phyloP scores from a whole-genome alignment of 2,329 filamentous ascomycete genomes.

The Piedraia hortae region DNA sequence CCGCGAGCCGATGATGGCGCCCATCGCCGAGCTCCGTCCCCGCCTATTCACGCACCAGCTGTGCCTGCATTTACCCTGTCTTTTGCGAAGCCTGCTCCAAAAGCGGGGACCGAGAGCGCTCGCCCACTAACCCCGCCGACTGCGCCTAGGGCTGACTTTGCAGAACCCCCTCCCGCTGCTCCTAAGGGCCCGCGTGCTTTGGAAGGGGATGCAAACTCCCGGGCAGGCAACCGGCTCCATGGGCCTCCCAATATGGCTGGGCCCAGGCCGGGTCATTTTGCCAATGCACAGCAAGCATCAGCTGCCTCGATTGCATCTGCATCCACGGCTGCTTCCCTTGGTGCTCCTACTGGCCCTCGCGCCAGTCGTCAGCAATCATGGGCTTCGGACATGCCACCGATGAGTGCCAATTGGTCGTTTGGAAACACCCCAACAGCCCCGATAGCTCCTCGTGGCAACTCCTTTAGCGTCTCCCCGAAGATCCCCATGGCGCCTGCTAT shows the following conservation, averaged over 20 bases:
- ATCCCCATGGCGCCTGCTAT: conserved; percentile 9
- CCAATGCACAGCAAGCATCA: conserved; percentile 7
- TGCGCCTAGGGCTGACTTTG: conserved; percentile 10
- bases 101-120: background rate
- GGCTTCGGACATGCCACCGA: conserved; percentile 3
- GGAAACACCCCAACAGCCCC: conserved; percentile 10
- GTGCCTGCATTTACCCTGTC: conserved; percentile 25
- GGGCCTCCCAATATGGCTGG: conserved; percentile 7
- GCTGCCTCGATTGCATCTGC: conserved; percentile 11
- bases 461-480: conserved; percentile 13
- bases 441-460: conserved; percentile 9
- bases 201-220: conserved; percentile 5
- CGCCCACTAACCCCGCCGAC: conserved; percentile 12
- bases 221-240: conserved; percentile 8
- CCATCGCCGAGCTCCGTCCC: too few relatives aligned
- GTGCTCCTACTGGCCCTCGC: conserved; percentile 7
- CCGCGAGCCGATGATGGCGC: too few relatives aligned
- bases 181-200: conserved; percentile 11
- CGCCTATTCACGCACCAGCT: conserved; percentile 24
- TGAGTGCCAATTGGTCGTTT: conserved; percentile 2
- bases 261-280: conserved; percentile 5
- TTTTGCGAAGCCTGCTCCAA: conserved; percentile 2
- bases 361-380: conserved; percentile 8
- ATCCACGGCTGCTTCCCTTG: conserved; percentile 4
- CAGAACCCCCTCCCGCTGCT: conserved; percentile 8